Evolutionary conservation across 2,329 filamentous ascomycete species (phyloP).

Genomic region (Beauveria sp.): DNA sequence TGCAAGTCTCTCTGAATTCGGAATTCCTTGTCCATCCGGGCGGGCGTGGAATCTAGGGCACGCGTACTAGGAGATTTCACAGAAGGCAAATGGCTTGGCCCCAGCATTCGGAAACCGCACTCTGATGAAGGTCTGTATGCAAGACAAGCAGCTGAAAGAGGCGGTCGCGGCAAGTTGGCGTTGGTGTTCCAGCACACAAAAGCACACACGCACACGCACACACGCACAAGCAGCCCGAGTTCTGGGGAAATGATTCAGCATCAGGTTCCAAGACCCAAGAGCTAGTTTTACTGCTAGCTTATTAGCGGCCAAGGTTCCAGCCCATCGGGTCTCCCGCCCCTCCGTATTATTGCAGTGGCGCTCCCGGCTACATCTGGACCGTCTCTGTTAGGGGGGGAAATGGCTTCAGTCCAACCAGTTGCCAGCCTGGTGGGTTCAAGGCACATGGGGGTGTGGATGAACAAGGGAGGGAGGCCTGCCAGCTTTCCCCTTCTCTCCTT

Average conservation of each 20-base stretch:
- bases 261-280: slow-evolving; percentile 1
- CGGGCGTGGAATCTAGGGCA: not conserved
- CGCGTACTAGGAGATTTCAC: not conserved
- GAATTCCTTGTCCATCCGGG: not conserved
- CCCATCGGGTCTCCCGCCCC: slow-evolving; percentile 5
- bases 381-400: no score
- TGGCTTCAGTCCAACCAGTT: no score
- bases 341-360: not conserved
- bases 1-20: slow-evolving; percentile 1
- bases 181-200: not conserved
- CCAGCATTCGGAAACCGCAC: no score
- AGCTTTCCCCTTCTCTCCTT: not conserved
- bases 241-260: slow-evolving; percentile 9
- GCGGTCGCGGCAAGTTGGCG: not conserved
- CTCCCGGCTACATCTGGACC: not conserved
- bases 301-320: slow-evolving; percentile 7
- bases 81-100: not conserved
- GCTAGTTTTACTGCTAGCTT: not conserved
- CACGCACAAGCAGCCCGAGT: not conserved
- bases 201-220: not conserved
- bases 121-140: not conserved
- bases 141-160: not conserved
- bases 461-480: not conserved
- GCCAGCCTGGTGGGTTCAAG: no score
- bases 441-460: no score